These are phyloP conservation scores for Cucurbita ficifolia DNA, from an alignment of 306 rosid genomes.

Conservation along the genomic window DNA sequence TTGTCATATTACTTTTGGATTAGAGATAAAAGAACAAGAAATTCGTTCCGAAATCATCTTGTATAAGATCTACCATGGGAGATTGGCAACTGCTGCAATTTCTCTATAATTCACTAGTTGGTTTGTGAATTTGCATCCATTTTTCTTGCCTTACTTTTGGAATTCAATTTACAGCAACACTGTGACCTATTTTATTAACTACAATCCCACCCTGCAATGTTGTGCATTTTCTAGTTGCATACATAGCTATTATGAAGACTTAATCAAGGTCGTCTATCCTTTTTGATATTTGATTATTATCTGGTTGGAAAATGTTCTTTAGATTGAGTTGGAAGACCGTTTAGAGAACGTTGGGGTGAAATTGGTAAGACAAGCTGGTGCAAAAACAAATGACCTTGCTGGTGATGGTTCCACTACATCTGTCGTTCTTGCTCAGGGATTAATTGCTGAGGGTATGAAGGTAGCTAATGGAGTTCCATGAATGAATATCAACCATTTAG, in stretches of 20 bases:
- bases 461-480: constrained; percentile 18
- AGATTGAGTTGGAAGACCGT: constrained; percentile 90
- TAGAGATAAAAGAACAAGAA: neutral
- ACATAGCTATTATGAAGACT: neutral
- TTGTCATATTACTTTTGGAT: neutral
- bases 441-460: constrained; percentile 82
- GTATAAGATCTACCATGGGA: neutral
- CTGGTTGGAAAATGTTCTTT: neutral
- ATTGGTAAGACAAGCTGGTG: constrained; percentile 96
- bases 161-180: neutral
- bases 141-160: neutral
- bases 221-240: neutral
- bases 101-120: neutral
- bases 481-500: neutral
- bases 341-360: constrained; percentile 91
- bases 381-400: constrained; percentile 79
- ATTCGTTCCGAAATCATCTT: neutral
- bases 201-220: neutral
- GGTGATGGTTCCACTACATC: constrained; percentile 97
- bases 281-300: neutral
- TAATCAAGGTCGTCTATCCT: neutral
- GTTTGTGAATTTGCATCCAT: neutral
- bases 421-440: constrained; percentile 78
- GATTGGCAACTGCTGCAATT: neutral
- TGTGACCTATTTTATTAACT: neutral